Conservation (phyloP, 2,329 filamentous ascomycete genomes). For the Calonectria crousiana region DNA sequence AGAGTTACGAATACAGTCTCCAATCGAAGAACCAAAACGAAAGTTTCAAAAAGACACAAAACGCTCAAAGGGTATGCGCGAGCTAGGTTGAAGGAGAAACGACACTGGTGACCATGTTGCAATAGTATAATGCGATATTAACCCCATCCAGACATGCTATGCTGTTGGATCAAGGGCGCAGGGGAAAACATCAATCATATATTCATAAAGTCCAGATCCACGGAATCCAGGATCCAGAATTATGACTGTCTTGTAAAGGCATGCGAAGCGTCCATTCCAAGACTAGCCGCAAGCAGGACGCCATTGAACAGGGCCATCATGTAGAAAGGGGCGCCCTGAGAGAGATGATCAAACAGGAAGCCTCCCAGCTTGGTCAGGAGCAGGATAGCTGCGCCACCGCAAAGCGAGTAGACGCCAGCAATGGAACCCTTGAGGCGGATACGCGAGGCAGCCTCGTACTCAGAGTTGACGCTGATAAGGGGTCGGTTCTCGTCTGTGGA, state of each 20-base stretch:
- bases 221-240: background rate
- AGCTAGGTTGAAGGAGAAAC: background rate
- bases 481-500: conserved; percentile 54
- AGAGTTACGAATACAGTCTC: background rate
- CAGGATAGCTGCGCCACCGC: conserved; percentile 89
- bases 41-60: background rate
- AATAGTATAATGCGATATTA: background rate
- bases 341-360: conserved; percentile 82
- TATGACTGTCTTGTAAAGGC: conserved; percentile 47
- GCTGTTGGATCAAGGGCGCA: background rate
- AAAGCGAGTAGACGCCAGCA: conserved; percentile 92
- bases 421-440: conserved; percentile 89
- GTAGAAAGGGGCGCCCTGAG: conserved; percentile 87
- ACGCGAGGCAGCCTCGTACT: conserved; percentile 56
- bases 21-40: background rate
- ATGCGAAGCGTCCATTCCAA: conserved; percentile 63
- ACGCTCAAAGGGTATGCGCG: conserved; percentile 4
- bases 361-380: conserved; percentile 93
- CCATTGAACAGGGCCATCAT: conserved; percentile 93
- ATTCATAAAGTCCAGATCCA: conserved; percentile 27
- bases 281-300: conserved; percentile 70
- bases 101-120: background rate
- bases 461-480: conserved; percentile 50
- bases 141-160: background rate
- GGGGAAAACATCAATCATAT: conserved; percentile 26